These are phyloP conservation scores for Dendryphion nanum DNA, from an alignment of 2,329 filamentous ascomycete species.

Conservation along the genomic window DNA sequence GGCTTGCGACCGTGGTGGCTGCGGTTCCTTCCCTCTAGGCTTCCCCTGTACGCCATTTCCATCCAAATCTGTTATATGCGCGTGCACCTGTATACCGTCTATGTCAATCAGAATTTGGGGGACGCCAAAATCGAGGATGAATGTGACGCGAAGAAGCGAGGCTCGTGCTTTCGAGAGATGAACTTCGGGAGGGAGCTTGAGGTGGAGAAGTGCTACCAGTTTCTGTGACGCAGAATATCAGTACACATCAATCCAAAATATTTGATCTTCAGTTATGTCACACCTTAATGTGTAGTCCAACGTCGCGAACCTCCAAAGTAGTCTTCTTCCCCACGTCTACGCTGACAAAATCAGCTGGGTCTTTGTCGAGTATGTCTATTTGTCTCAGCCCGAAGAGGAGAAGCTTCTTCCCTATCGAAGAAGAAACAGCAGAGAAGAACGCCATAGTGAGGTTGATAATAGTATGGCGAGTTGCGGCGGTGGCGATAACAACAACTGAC, in stretches of 20 bases:
- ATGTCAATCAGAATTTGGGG: slow-evolving; percentile 81
- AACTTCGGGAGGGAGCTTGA: slow-evolving; percentile 64
- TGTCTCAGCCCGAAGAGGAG: slow-evolving; percentile 81
- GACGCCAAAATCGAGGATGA: slow-evolving; percentile 85
- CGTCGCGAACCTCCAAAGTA: slow-evolving; percentile 81
- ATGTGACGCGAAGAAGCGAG: slow-evolving; percentile 71
- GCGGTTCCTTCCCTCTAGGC: slow-evolving; percentile 5
- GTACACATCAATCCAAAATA: slow-evolving; percentile 6
- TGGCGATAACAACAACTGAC: slow-evolving; percentile 4
- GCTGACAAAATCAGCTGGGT: slow-evolving; percentile 83
- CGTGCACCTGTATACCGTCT: slow-evolving; percentile 72
- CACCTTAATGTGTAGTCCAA: slow-evolving; percentile 77
- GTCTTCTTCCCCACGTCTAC: slow-evolving; percentile 79
- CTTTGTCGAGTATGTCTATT: slow-evolving; percentile 83
- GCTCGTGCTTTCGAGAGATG: slow-evolving; percentile 73
- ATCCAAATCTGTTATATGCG: slow-evolving; percentile 24
- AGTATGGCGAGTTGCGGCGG: background rate
- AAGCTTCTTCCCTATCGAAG: slow-evolving; percentile 80
- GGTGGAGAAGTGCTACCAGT: slow-evolving; percentile 69
- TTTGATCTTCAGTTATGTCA: slow-evolving; percentile 18
- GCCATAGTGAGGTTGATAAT: slow-evolving; percentile 55
- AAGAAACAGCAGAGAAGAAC: slow-evolving; percentile 63
- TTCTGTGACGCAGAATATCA: slow-evolving; percentile 57
- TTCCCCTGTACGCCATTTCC: slow-evolving; percentile 5
- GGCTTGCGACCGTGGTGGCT: slow-evolving; percentile 2